These are phyloP conservation scores for Pyrus bretschneideri DNA, from an alignment of 306 rosid genomes.

Conservation along the genomic window DNA sequence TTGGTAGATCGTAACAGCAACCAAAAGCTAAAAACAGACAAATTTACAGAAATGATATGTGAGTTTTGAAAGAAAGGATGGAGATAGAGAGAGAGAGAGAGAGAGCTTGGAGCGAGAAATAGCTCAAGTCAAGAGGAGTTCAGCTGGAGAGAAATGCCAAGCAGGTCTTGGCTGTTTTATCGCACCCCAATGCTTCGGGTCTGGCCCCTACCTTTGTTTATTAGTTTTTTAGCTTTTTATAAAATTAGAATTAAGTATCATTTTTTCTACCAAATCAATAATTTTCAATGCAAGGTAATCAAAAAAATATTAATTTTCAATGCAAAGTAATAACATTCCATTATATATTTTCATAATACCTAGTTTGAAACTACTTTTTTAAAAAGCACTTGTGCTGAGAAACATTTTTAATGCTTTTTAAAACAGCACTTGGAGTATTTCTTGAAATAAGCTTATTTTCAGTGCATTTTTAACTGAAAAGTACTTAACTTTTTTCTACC, in stretches of 20 bases:
- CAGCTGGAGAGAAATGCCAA: slow-evolving; percentile 37
- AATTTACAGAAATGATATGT: not conserved
- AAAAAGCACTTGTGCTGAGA: too few species aligned
- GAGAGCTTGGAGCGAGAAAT: not conserved
- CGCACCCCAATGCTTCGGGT: slow-evolving; percentile 39
- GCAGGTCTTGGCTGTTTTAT: slow-evolving; percentile 15
- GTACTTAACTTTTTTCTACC: too few species aligned
- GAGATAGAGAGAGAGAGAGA: not conserved
- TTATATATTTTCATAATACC: too few species aligned
- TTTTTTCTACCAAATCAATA: too few species aligned
- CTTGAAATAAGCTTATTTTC: fast-evolving
- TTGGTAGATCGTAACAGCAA: slow-evolving; percentile 62
- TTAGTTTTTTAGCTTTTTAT: not conserved
- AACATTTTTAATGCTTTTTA: too few species aligned
- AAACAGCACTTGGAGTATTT: too few species aligned
- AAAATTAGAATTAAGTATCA: too few species aligned
- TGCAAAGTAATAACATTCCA: too few species aligned
- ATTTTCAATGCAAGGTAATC: too few species aligned
- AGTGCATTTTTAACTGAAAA: too few species aligned
- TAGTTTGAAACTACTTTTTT: too few species aligned
- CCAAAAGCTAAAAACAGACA: slow-evolving; percentile 22
- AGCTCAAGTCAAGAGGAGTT: slow-evolving; percentile 57
- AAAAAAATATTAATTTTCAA: too few species aligned
- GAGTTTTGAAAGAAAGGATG: not conserved
- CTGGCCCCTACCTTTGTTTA: not conserved